A percentile compares a stretch with the other conserved stretches of the same genome.
Evolutionary conservation across 2,329 filamentous ascomycete genomes (phyloP).

Genomic region (Claviceps monticola): DNA sequence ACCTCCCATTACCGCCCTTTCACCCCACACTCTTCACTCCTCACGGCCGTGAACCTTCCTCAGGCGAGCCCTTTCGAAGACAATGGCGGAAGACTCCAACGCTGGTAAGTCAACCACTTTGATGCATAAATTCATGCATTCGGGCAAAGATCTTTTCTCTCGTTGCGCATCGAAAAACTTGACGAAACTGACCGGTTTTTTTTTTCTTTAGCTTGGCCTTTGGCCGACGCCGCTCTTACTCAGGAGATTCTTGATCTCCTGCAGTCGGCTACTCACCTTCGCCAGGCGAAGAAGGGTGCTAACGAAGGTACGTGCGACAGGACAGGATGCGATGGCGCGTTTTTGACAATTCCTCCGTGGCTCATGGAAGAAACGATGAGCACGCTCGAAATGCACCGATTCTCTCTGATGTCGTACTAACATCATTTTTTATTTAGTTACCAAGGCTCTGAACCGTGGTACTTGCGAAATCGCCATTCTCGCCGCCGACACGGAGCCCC

Average conservation of each 20-base stretch:
- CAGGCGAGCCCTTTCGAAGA: constrained; percentile 16
- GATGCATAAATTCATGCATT: too few relatives aligned
- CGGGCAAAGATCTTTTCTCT: not conserved
- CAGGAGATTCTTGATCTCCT: constrained; percentile 74
- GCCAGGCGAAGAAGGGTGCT: constrained; percentile 79
- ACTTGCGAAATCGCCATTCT: constrained; percentile 82
- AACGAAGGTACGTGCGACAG: constrained; percentile 45
- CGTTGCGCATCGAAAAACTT: not conserved
- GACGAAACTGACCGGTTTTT: not conserved
- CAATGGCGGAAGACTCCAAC: constrained; percentile 14
- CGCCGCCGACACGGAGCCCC: constrained; percentile 73
- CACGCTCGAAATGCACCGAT: too few relatives aligned
- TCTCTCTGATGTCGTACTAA: constrained; percentile 2
- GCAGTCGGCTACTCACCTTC: constrained; percentile 51
- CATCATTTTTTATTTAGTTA: constrained; percentile 24
- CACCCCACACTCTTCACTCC: constrained; percentile 1
- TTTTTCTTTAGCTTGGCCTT: constrained; percentile 43
- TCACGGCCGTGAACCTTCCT: constrained; percentile 43
- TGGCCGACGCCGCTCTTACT: constrained; percentile 59
- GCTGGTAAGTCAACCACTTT: constrained; percentile 9
- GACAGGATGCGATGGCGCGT: not conserved
- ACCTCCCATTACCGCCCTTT: not conserved
- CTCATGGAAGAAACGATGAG: too few relatives aligned
- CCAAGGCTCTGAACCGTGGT: constrained; percentile 83
- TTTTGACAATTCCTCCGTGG: too few relatives aligned